Conservation (phyloP, 2,329 filamentous ascomycete genomes). For the Fusarium secorum region DNA sequence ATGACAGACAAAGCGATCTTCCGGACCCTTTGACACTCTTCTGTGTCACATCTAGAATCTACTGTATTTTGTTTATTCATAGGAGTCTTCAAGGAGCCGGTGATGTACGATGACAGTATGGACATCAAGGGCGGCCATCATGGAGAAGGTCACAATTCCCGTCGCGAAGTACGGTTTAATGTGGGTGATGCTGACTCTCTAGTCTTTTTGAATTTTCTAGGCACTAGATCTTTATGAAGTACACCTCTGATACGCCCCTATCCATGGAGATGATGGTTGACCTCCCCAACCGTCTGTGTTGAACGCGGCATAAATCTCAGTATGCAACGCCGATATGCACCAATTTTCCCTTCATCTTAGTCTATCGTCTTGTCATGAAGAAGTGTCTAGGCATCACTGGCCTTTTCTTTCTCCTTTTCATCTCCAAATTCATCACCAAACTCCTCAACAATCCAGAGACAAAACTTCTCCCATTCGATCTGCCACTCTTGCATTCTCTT, state of each 20-base stretch:
- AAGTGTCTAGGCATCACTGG: background rate
- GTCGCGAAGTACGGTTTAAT: background rate
- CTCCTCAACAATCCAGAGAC: conserved; percentile 86
- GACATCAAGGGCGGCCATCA: background rate
- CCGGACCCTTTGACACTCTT: background rate
- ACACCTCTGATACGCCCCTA: background rate
- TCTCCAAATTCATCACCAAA: conserved; percentile 70
- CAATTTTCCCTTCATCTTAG: background rate
- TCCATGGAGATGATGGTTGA: conserved; percentile 17
- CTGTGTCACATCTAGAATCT: background rate
- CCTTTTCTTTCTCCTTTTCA: conserved; percentile 16
- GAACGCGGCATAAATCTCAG: conserved; percentile 18
- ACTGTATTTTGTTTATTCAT: background rate
- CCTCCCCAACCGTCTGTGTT: conserved; percentile 21
- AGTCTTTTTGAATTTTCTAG: background rate
- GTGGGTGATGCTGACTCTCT: background rate
- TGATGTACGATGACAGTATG: background rate
- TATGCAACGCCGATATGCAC: conserved; percentile 14
- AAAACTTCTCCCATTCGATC: conserved; percentile 86
- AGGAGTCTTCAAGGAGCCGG: background rate
- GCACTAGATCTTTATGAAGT: background rate
- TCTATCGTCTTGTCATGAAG: conserved; percentile 12
- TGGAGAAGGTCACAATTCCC: background rate
- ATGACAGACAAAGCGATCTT: background rate
- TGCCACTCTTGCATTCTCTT: conserved; percentile 79